Evolutionary conservation across 805 yeast genomes (phyloP), one percentile per base, ranked within the genome.

Genomic region (Candida railenensis): DNA sequence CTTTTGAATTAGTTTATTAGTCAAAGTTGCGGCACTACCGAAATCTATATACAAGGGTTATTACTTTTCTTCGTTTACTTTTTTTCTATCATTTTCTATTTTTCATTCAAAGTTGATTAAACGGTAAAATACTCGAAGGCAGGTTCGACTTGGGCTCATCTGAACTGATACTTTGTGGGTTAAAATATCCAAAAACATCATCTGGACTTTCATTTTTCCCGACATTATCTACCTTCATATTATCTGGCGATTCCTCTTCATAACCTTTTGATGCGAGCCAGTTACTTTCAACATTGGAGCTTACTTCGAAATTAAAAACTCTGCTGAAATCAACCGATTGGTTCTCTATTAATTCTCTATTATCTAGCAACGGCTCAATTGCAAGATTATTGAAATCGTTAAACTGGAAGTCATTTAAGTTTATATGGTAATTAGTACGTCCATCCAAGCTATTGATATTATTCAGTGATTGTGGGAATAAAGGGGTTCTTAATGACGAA

Each of bases 261-360:
- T 25, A 25, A 7, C 30, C 30, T 11, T 25, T 25, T 25, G 30
- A 25, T 5, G 30, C 30, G 11, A 25, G 30, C 30, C 30, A 25
- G 9, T 34, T 8, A 9, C 9, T 16, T 34, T 20, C 38, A 3
- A 34, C 20, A 34, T 34, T 34, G 14, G 20, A 20, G 16, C 20
- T 34, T 3, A 34, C 20, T 34, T 34, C 38, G 20, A 34, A 34
- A 16, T 16, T 12, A 20, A 34, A 34, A 34, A 34, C 18, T 15
- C 16, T 34, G 38, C 38, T 34, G 20, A 34, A 34, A 20, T 34
- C 38, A 11, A 34, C 38, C 11, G 38, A 34, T 8, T 34, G 21
- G 20, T 16, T 34, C 16, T 34, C 38, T n/a, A 34, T 34, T 16
- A 34, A 34, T 8, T 34, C 21, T 16, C 21, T 20, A 34, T 20